Evolutionary conservation across 441 rosid genomes (phyloP), one percentile per base, ranked within the genome.

Genomic region (Raphanus hybrid): DNA sequence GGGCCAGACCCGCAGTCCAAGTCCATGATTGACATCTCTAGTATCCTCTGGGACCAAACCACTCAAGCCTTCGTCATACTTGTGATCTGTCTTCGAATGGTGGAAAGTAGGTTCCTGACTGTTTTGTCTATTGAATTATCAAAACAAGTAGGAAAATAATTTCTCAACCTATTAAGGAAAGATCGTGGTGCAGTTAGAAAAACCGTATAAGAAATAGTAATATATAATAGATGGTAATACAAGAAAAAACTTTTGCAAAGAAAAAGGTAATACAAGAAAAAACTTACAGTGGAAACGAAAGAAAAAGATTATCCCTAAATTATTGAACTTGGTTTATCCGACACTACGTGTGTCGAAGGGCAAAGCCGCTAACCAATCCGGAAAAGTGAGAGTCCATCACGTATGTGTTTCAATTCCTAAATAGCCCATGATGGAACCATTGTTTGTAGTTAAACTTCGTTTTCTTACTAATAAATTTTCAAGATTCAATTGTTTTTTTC

Each of bases 361-460:
- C 34, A 58, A 5, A 23, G 34, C n/a, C n/a, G 8, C 16, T 27
- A 27, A 60, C 32, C 8, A 64, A 39, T 54, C 9, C 18, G 35
- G 60, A 16, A 10, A 26, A 27, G 39, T 7, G 3, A 26, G 64
- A 68, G 16, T 43, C 41, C 39, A 1, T 39, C 65, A 76, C 80
- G 75, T 55, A 52, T 76, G 20, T 69, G 43, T 69, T 55, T 75
- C 4, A 2, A 65, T 67, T 18, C 52, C 50, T 52, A 15, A 50
- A 50, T 18, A 14, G 18, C 8, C 58, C 58, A 52, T 15, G 58
- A 14, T 15, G 58, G 58, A 52, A 52, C 58, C 58, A 52, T 52
- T 52, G 6, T 20, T 14, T 52, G 20, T 52, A 15, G 58, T 15
- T 29, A 8, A 39, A 5, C 58, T 41, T 62, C 16, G 5, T 14